phyloP scores from a whole-genome alignment of 2,329 filamentous ascomycete species.

The Trichoderma arundinaceum region DNA sequence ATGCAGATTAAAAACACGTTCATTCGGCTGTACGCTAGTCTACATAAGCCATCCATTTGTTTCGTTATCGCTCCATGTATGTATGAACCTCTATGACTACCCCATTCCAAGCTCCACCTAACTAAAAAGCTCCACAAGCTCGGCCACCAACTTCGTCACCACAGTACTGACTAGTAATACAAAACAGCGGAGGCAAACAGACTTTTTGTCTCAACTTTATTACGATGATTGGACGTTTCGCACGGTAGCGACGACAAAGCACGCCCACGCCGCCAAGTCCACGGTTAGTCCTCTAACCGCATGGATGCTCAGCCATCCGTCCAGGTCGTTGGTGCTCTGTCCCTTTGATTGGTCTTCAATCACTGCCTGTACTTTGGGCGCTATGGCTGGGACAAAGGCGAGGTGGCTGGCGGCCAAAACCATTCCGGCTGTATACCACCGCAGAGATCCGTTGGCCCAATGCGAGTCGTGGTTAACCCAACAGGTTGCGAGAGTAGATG shows the following conservation, averaged over 20 bases:
- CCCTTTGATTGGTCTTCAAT: conserved; percentile 37
- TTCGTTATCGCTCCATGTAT: too few relatives aligned
- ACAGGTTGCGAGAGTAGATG: conserved; percentile 7
- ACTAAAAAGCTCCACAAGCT: too few relatives aligned
- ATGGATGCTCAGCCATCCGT: conserved; percentile 11
- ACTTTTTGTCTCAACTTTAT: neutral
- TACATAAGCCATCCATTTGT: too few relatives aligned
- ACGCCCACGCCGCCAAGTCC: conserved; percentile 17
- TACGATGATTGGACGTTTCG: neutral
- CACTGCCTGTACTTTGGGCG: conserved; percentile 42
- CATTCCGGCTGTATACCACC: conserved; percentile 45
- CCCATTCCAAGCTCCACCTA: too few relatives aligned
- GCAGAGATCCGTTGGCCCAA: conserved; percentile 39
- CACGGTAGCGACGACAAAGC: conserved; percentile 12
- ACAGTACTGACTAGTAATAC: too few relatives aligned
- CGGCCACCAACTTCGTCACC: too few relatives aligned
- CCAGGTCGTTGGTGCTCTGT: conserved; percentile 26
- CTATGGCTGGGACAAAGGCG: conserved; percentile 44
- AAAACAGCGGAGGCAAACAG: too few relatives aligned
- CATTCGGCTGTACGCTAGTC: too few relatives aligned
- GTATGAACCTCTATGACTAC: too few relatives aligned
- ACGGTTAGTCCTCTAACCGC: neutral
- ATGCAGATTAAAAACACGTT: too few relatives aligned
- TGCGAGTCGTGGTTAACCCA: conserved; percentile 9
- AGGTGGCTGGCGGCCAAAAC: conserved; percentile 43